Evolutionary conservation across 2,329 filamentous ascomycete genomes (phyloP).

Genomic region (Ophiocordyceps robertsii): DNA sequence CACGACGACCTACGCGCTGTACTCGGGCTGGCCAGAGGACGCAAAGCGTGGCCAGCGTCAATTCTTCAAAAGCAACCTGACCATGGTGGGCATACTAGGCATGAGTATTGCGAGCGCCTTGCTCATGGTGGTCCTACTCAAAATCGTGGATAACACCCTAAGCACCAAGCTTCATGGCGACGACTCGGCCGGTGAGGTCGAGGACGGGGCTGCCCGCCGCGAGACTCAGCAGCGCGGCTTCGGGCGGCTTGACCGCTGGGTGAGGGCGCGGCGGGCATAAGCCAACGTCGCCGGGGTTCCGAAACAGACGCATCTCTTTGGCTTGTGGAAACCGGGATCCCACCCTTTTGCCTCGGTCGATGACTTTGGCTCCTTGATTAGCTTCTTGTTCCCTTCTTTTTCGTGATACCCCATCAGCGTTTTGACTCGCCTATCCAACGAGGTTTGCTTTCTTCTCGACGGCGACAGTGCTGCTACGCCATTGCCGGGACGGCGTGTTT

Average conservation of each 20-base stretch:
- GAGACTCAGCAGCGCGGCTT: conserved; percentile 47
- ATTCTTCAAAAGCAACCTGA: conserved; percentile 72
- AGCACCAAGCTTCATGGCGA: conserved; percentile 28
- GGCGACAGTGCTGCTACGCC: conserved; percentile 42
- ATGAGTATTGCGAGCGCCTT: conserved; percentile 63
- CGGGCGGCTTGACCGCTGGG: conserved; percentile 24
- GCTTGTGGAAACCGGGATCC: background rate
- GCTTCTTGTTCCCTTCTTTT: conserved; percentile 10
- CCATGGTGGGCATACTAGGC: conserved; percentile 76
- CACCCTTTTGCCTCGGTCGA: background rate
- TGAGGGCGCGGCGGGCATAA: background rate
- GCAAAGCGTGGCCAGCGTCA: conserved; percentile 51
- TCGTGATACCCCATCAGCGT: conserved; percentile 30
- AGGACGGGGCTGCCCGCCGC: conserved; percentile 47
- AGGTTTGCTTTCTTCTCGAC: conserved; percentile 27
- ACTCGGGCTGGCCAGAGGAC: conserved; percentile 75
- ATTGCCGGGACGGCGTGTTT: conserved; percentile 41
- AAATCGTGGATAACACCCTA: conserved; percentile 38
- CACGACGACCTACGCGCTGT: conserved; percentile 77
- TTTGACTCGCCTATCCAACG: conserved; percentile 29
- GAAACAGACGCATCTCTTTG: too few relatives aligned
- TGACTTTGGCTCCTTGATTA: background rate
- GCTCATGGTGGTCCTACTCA: conserved; percentile 54
- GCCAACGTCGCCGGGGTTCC: background rate
- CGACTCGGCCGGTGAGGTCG: conserved; percentile 29